Evolutionary conservation across 805 yeast species (phyloP).

Genomic region (Saccharomycopsis vini): DNA sequence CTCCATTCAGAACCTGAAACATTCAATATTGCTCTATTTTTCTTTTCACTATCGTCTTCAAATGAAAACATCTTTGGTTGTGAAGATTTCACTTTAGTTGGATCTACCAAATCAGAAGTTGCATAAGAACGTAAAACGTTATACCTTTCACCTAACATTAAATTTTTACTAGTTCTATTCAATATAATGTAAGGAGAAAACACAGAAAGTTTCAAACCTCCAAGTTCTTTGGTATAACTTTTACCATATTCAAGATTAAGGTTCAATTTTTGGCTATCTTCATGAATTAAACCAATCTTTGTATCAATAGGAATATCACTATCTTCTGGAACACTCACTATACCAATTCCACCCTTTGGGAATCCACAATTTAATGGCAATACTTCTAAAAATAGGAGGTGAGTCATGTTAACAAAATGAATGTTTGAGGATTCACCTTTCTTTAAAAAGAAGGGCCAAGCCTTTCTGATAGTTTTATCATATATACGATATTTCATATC

Average conservation of each 20-base stretch:
- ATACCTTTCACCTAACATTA: conserved; percentile 48
- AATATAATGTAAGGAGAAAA: conserved; percentile 79
- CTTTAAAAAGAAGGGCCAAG: conserved; percentile 52
- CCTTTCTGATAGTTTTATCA: conserved; percentile 61
- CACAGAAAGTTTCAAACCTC: conserved; percentile 57
- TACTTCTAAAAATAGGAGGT: conserved; percentile 63
- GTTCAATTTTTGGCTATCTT: conserved; percentile 59
- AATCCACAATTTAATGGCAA: conserved; percentile 55
- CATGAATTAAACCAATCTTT: conserved; percentile 41
- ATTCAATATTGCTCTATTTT: conserved; percentile 56
- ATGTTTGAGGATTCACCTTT: conserved; percentile 64
- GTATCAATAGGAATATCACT: conserved; percentile 51
- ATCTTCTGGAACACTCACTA: conserved; percentile 46
- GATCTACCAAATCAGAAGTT: conserved; percentile 20
- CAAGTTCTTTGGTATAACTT: conserved; percentile 24
- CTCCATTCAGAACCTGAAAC: conserved; percentile 69
- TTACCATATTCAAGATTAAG: conserved; percentile 57
- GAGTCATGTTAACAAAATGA: conserved; percentile 70
- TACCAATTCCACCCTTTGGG: conserved; percentile 57
- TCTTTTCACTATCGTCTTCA: conserved; percentile 45
- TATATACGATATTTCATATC: conserved; percentile 68
- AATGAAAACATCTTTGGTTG: conserved; percentile 83
- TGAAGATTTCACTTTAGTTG: conserved; percentile 28
- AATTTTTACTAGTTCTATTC: conserved; percentile 66
- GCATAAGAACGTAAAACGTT: conserved; percentile 45